Base-by-base conservation (phyloP, 495 filamentous ascomycete species). In the Astrocystis sublimbata region DNA sequence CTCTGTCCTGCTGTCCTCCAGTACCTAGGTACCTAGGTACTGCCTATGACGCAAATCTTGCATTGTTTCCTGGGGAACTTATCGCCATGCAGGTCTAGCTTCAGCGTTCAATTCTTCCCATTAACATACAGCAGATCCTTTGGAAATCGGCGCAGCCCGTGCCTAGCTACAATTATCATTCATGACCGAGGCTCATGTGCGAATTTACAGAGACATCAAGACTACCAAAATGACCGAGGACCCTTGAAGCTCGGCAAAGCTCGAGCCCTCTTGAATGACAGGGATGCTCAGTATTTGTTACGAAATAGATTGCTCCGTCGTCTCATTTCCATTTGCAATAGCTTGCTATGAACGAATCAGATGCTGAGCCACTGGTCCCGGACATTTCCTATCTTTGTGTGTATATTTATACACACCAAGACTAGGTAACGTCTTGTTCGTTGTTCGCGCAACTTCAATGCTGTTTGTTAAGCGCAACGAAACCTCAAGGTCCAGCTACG, bases 251-350 rank as follows among this genome's bases (percentile, higher is more conserved):
- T 41, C 50, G 47, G 62, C 36, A 42, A 64, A 61, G 65, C 47
- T 61, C 56, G 61, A 60, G 41, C 46, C 60, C 31, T n/a, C n/a
- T n/a, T 49, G 36, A 42, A 41, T 9, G 31, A 17, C 59, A 62
- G 45, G 64, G 64, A 42, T 57, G 23, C 5, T 28, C 49, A 60
- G 35, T 65, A 68, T 60, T 60, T 65, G 57, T 73, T 73, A 73
- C 63, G 60, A 70, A 71, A 70, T 71, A 55, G 65, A 70, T 67
- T 70, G 65, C 64, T 68, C 56, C 52, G 23, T 21, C 30, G 56
- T 56, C 26, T 33, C 47, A 52, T 70, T 65, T 64, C 50, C 60
- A 56, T 70, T 72, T 68, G 65, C 66, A 69, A 72, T 64, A 36
- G 36, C 19, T 23, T 31, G 50, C 12, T 30, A 7, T 17, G 26